Conservation (phyloP, 805 yeast genomes). For the Pichia scutulata region DNA sequence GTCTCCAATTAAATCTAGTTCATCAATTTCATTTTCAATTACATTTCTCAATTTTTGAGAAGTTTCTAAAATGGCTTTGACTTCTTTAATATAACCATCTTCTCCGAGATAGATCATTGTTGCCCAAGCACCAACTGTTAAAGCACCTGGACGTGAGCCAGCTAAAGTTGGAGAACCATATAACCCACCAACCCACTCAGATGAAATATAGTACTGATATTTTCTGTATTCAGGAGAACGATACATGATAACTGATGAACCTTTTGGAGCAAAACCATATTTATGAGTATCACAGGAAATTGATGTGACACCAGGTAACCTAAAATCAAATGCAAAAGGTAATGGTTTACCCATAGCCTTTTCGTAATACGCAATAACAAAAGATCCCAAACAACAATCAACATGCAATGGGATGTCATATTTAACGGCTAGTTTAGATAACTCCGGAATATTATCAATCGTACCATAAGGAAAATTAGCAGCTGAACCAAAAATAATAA, state of each 20-base stretch:
- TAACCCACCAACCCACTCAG: constrained; percentile 91
- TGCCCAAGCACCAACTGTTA: constrained; percentile 98
- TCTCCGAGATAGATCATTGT: constrained; percentile 77
- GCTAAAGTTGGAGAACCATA: constrained; percentile 96
- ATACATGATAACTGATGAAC: constrained; percentile 89
- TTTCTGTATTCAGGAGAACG: constrained; percentile 57
- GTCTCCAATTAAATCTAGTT: constrained; percentile 70
- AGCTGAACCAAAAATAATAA: constrained; percentile 83
- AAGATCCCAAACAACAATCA: constrained; percentile 93
- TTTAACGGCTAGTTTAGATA: constrained; percentile 57
- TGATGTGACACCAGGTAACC: constrained; percentile 89
- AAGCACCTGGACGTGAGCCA: constrained; percentile 95
- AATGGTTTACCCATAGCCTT: constrained; percentile 34
- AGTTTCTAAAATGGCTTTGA: constrained; percentile 58
- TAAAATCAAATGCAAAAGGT: constrained; percentile 66
- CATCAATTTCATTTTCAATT: constrained; percentile 41
- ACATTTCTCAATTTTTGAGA: constrained; percentile 49
- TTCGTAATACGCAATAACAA: constrained; percentile 65
- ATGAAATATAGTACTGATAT: constrained; percentile 74
- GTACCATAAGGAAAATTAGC: constrained; percentile 98
- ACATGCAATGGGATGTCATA: constrained; percentile 85
- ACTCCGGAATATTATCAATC: constrained; percentile 74
- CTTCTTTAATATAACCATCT: constrained; percentile 66
- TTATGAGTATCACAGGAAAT: constrained; percentile 99
- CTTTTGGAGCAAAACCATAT: constrained; percentile 97